phyloP scores from a whole-genome alignment of 2,329 filamentous ascomycete genomes.

The Fusarium nygamai region DNA sequence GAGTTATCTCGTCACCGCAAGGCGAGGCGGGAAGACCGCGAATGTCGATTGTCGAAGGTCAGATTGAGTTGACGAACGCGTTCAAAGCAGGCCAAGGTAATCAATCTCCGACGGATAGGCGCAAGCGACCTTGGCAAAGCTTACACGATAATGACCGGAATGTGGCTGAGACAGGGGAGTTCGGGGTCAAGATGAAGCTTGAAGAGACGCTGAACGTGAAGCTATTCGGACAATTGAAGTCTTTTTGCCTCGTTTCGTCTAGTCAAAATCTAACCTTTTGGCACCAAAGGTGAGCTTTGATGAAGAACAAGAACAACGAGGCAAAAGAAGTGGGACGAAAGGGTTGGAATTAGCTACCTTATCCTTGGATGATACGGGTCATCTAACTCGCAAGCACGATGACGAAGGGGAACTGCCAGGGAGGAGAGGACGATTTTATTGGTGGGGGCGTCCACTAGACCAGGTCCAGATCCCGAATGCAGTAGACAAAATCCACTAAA shows the following conservation, averaged over 20 bases:
- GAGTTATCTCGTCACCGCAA: neutral
- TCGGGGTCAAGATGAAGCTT: neutral
- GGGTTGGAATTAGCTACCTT: slow-evolving; percentile 10
- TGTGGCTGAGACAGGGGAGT: slow-evolving; percentile 23
- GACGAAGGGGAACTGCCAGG: slow-evolving; percentile 27
- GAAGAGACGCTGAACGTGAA: neutral
- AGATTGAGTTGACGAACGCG: slow-evolving; percentile 5
- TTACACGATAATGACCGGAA: slow-evolving; percentile 20
- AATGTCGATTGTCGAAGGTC: slow-evolving; percentile 1
- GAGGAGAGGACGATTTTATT: neutral
- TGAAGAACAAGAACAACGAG: slow-evolving; percentile 22
- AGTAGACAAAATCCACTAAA: slow-evolving; percentile 17
- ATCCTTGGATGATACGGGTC: slow-evolving; percentile 15
- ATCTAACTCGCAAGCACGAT: slow-evolving; percentile 17
- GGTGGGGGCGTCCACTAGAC: neutral
- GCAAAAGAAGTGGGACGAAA: slow-evolving; percentile 29
- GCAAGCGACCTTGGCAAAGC: slow-evolving; percentile 16
- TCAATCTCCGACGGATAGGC: slow-evolving; percentile 14
- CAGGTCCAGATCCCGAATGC: slow-evolving; percentile 29
- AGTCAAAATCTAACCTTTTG: slow-evolving; percentile 26
- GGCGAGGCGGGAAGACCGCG: slow-evolving; percentile 1
- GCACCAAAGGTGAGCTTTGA: slow-evolving; percentile 35
- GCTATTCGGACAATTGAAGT: slow-evolving; percentile 2
- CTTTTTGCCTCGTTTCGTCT: neutral
- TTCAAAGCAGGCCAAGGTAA: slow-evolving; percentile 4